Percentiles rank a stretch among this genome's conserved stretches.
These are phyloP conservation scores for Evernia prunastri DNA, from an alignment of 495 filamentous ascomycete species.

Conservation along the genomic window DNA sequence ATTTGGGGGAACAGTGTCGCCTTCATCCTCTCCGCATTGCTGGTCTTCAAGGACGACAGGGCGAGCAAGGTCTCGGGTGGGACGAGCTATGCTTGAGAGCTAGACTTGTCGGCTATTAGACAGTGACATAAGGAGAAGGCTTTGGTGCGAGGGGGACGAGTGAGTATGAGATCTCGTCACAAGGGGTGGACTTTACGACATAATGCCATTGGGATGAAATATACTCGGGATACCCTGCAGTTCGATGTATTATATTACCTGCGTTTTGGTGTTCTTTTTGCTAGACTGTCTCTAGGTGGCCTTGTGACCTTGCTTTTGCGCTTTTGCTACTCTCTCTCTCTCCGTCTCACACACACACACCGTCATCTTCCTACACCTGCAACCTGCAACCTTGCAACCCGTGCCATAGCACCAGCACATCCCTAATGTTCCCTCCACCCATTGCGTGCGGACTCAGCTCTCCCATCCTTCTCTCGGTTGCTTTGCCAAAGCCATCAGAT, in stretches of 20 bases:
- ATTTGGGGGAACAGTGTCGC: conserved; percentile 12
- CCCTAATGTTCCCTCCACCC: not conserved
- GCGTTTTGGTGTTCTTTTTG: not conserved
- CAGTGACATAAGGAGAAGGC: not conserved
- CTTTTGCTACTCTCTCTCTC: too few relatives aligned
- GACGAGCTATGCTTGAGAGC: conserved; percentile 18
- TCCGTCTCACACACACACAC: not conserved
- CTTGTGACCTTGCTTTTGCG: not conserved
- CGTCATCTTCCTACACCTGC: not conserved
- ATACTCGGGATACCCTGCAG: not conserved
- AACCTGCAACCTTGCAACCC: not conserved
- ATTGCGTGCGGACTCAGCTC: not conserved
- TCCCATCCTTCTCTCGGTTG: not conserved
- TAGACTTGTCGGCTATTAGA: not conserved
- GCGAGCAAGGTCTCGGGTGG: conserved; percentile 14
- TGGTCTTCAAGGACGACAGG: conserved; percentile 20
- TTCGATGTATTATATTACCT: not conserved
- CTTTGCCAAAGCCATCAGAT: not conserved
- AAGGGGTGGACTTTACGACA: not conserved
- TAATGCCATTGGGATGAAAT: not conserved
- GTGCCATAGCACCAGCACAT: not conserved
- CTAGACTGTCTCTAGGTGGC: not conserved
- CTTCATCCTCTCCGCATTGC: conserved; percentile 14
- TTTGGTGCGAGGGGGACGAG: not conserved
- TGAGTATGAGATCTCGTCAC: not conserved